Evolutionary conservation across 371 early-diverging fungal species (phyloP).

Genomic region (Catenaria anguillulae): DNA sequence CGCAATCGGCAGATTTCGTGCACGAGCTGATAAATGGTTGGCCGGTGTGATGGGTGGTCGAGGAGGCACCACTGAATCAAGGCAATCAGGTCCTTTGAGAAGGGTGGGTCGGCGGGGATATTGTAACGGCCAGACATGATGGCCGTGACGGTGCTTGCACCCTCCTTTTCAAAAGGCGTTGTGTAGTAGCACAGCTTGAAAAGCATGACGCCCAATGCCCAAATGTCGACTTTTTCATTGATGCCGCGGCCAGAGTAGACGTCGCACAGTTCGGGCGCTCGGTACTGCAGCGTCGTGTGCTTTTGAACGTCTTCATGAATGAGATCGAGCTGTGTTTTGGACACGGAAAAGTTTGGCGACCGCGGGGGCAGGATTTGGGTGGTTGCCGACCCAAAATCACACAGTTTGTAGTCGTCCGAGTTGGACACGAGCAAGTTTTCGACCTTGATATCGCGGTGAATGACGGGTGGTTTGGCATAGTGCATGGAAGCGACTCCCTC

Average conservation of each 20-base stretch:
- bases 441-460: conserved; percentile 57
- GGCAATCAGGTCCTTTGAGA: conserved; percentile 40
- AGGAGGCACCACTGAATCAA: conserved; percentile 59
- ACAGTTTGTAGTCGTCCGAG: conserved; percentile 57
- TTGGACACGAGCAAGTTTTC: conserved; percentile 27
- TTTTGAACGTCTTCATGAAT: conserved; percentile 72
- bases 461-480: conserved; percentile 48
- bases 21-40: conserved; percentile 62
- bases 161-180: conserved; percentile 87
- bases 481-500: conserved; percentile 83
- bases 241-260: conserved; percentile 63
- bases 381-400: conserved; percentile 89
- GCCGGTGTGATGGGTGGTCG: conserved; percentile 52
- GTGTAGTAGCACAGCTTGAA: conserved; percentile 71
- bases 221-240: conserved; percentile 49
- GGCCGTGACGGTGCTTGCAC: conserved; percentile 40
- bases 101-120: conserved; percentile 53
- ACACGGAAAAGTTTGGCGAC: conserved; percentile 25
- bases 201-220: conserved; percentile 78
- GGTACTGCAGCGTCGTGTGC: conserved; percentile 80
- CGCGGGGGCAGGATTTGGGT: conserved; percentile 38
- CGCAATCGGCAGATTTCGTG: conserved; percentile 45
- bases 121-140: conserved; percentile 73
- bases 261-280: conserved; percentile 86
- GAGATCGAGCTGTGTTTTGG: conserved; percentile 38